Evolutionary conservation across 345 rosid genomes (phyloP), one percentile per base, ranked within the genome.

Genomic region (Toxicodendron radicans): DNA sequence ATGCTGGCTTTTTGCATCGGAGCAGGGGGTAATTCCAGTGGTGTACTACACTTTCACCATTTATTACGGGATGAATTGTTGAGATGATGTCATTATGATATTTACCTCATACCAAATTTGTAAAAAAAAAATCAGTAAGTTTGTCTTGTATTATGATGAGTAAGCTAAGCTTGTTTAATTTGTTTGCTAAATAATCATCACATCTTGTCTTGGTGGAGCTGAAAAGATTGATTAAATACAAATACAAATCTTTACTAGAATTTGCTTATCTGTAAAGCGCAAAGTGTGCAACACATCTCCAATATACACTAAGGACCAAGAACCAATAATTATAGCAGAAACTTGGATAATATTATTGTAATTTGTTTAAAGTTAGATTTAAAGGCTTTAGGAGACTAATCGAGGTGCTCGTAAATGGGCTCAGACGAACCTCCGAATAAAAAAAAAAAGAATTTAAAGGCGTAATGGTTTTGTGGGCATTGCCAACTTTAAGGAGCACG

Each of bases 241-340:
- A 41, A 12, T 12, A 1, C 16, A 12, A 24, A 46, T 10, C 20
- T 64, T 45, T 16, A 70, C 16, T 2, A 14, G 10, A 23, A n/a
- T 20, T 43, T 58, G 65, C 53, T 58, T 45, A 38, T 53, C 54
- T 58, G 73, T 58, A 58, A 71, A 58, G 57, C 35, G 61, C 23
- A 9, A 27, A 30, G 58, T 24, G 46, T 51, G 41, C 43, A 27
- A 7, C 59, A 7, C 59, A 16, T 49, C 23, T 13, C 53, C 58
- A 27, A 9, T 49, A 14, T 30, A 67, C 43, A 67, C 21, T 18
- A 24, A 51, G 17, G 12, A 24, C 48, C 71, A 5, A 68, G 21
- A 38, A 10, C 41, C 54, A 57, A 70, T 58, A 57, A 70, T 58
- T 38, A 16, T 51, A 13, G 54, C 6, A 45, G 24, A 2, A 45